Evolutionary conservation across 1,139 yeast species (phyloP).

Genomic region (Hansenula anomala): DNA sequence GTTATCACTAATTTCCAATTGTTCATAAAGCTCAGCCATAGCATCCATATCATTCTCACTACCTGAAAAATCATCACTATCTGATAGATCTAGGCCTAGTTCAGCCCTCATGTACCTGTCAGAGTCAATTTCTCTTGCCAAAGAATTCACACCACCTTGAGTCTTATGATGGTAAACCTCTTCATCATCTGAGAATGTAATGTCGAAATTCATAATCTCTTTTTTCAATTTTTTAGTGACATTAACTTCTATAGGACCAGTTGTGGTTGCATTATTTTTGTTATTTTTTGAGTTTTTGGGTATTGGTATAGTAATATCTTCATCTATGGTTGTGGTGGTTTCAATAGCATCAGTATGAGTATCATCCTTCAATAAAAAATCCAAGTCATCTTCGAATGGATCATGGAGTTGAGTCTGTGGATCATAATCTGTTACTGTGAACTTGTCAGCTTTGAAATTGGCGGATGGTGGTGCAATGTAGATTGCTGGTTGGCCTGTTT

Average conservation of each 20-base stretch:
- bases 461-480: background rate
- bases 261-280: background rate
- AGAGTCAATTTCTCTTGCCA: background rate
- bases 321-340: background rate
- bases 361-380: constrained; percentile 9
- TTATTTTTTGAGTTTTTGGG: background rate
- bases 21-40: background rate
- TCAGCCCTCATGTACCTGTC: background rate
- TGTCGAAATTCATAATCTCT: constrained; percentile 17
- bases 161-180: no score
- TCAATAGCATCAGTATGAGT: background rate
- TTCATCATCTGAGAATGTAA: constrained; percentile 13
- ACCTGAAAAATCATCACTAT: background rate
- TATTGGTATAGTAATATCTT: background rate
- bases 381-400: constrained; percentile 16
- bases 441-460: background rate
- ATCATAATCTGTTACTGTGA: constrained; percentile 7
- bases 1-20: background rate
- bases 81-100: background rate
- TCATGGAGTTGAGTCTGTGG: constrained; percentile 13
- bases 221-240: constrained; percentile 7
- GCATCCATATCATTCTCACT: background rate
- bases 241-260: background rate
- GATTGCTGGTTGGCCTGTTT: background rate
- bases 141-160: no score